Evolutionary conservation across 345 rosid genomes (phyloP).

Genomic region (Gossypium mustelinum): DNA sequence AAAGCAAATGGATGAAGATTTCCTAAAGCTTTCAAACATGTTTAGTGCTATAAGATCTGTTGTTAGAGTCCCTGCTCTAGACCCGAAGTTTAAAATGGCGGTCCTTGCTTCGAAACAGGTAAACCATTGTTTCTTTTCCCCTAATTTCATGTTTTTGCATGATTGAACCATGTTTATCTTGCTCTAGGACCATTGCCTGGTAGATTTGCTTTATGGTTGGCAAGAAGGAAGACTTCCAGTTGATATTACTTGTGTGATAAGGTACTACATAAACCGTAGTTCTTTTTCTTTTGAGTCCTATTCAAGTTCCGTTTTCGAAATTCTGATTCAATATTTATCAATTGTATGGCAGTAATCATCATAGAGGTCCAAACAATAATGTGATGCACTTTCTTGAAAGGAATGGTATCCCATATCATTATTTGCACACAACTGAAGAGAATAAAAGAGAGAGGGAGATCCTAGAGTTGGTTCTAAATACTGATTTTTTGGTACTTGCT

Average conservation of each 20-base stretch:
- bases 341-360: slow-evolving; percentile 63
- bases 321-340: slow-evolving; percentile 5
- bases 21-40: slow-evolving; percentile 49
- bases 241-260: slow-evolving; percentile 83
- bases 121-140: not conserved
- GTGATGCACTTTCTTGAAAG: slow-evolving; percentile 76
- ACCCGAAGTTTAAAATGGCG: slow-evolving; percentile 80
- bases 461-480: slow-evolving; percentile 67
- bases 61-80: slow-evolving; percentile 70
- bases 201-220: slow-evolving; percentile 83
- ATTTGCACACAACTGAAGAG: slow-evolving; percentile 47
- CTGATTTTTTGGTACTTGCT: slow-evolving; percentile 89
- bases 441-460: slow-evolving; percentile 70
- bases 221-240: slow-evolving; percentile 87
- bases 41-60: slow-evolving; percentile 59
- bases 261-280: slow-evolving; percentile 34
- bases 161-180: slow-evolving; percentile 13
- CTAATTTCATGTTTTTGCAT: not conserved
- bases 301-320: not conserved
- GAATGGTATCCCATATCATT: slow-evolving; percentile 77
- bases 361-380: slow-evolving; percentile 81
- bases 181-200: slow-evolving; percentile 81
- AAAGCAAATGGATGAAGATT: slow-evolving; percentile 68
- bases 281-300: not conserved
- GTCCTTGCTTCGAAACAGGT: slow-evolving; percentile 90